A percentile compares a stretch with the other conserved stretches of the same genome.
Conservation (phyloP, 495 filamentous ascomycete genomes). For the Aspergillus sclerotiicarbonarius region DNA sequence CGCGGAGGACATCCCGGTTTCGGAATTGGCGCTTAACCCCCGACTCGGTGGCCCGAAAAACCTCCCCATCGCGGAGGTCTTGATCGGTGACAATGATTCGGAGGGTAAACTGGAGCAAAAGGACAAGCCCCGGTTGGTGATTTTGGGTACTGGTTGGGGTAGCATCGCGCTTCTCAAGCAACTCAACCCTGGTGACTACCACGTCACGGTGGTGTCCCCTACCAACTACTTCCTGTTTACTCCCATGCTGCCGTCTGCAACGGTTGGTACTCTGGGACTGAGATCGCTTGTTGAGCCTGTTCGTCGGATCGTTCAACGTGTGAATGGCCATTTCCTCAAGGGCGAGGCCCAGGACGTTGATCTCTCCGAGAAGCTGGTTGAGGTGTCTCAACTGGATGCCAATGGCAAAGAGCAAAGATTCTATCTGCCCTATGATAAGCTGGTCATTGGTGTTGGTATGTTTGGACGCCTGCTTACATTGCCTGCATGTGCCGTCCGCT, state of each 20-base stretch:
- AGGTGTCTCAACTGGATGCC: constrained; percentile 72
- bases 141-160: constrained; percentile 94
- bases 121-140: constrained; percentile 86
- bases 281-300: constrained; percentile 91
- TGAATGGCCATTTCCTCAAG: constrained; percentile 87
- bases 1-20: constrained; percentile 73
- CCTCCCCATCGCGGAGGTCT: constrained; percentile 80
- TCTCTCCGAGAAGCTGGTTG: constrained; percentile 85
- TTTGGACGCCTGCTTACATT: not conserved
- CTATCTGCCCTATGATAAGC: constrained; percentile 97
- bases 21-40: constrained; percentile 77
- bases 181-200: constrained; percentile 84
- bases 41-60: constrained; percentile 92
- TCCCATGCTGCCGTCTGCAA: constrained; percentile 94
- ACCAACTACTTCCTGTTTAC: constrained; percentile 98
- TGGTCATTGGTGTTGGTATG: constrained; percentile 88
- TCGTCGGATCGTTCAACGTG: constrained; percentile 70
- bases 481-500: not conserved
- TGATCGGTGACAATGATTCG: constrained; percentile 83
- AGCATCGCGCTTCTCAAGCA: constrained; percentile 89
- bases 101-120: constrained; percentile 64
- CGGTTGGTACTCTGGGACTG: constrained; percentile 90
- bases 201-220: constrained; percentile 90
- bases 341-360: constrained; percentile 84
- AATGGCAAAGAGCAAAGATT: constrained; percentile 71